Evolutionary conservation across 148 eudicot genomes (phyloP), one percentile per base, ranked within the genome.

Genomic region (Camellia sinensis): DNA sequence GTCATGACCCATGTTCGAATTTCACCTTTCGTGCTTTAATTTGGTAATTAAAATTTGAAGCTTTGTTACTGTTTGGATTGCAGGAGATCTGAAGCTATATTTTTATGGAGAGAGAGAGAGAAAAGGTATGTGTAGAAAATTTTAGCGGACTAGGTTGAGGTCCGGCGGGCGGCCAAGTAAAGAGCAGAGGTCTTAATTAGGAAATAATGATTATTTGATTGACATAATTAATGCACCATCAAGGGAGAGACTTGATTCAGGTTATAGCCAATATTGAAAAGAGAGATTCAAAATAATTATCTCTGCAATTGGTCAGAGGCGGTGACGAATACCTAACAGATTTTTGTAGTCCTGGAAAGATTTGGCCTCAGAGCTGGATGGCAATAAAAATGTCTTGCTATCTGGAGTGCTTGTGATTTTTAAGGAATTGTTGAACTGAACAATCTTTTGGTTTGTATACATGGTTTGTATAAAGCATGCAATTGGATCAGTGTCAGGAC

Each of bases 1-100:
- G 7, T 48, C 6, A 11, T 54, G 67, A 65, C 48, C 76, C 61
- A 84, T 14, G 45, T 77, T 18, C 52, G 79, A 17, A 62, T 73
- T 57, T 43, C 80, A 52, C 50, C 52, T 48, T 46, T 5, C 2
- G 52, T 48, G 37, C 1, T 29, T 29, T 29, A 29, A 29, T 29
- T 29, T 29, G 37, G 37, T 29, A 29, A 29, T 48, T 48, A 4
- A 48, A 4, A 48, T 5, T 48, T 48, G 52, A 48, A 7, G 52
- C 6, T 48, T 7, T 48, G 52, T 7, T 7, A 7, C 52, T 48
- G 52, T 48, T 48, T 48, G 7, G 52, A 7, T 48, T 48, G 52
- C 52, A 3, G 52, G 52, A 48, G 52, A 48, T 48, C 52, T 48
- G 52, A 4, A 48, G 52, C 52, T 48, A 48, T 5, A 48, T 3